Percentiles rank a stretch among this genome's conserved stretches.
Evolutionary conservation across 306 rosid genomes (phyloP).

Genomic region (Fragaria ananassa): DNA sequence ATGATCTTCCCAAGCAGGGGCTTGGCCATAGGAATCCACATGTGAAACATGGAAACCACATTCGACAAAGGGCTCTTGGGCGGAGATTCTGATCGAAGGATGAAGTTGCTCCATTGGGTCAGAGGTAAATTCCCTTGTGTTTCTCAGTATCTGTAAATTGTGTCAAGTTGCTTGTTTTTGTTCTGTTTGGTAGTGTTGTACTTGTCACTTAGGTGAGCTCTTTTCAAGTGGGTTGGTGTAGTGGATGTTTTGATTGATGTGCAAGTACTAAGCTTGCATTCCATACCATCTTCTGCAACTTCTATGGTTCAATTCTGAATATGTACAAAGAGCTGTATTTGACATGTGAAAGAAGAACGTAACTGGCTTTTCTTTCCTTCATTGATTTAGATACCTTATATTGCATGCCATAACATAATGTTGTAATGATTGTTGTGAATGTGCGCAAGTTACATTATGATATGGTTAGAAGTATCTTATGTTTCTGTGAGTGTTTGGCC

Average conservation of each 20-base stretch:
- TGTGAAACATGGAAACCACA: conserved; percentile 55
- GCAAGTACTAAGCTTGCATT: not conserved
- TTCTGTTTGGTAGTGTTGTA: not conserved
- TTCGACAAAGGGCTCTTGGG: conserved; percentile 50
- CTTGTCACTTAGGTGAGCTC: not conserved
- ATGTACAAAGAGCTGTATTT: not conserved
- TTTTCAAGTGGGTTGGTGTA: not conserved
- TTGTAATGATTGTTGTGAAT: not conserved
- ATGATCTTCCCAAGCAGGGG: conserved; percentile 81
- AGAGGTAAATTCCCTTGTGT: conserved; percentile 8
- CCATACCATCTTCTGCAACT: conserved; percentile 9
- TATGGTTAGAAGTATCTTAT: not conserved
- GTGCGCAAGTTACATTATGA: not conserved
- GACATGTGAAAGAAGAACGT: not conserved
- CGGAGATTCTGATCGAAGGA: conserved; percentile 35
- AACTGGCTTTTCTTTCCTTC: not conserved
- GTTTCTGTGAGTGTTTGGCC: not conserved
- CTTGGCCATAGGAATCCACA: conserved; percentile 46
- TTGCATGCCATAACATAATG: not conserved
- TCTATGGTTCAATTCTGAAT: not conserved
- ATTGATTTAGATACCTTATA: not conserved
- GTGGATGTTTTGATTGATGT: not conserved
- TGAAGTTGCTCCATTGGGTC: conserved; percentile 4
- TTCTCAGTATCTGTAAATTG: not conserved
- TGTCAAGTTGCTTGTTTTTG: not conserved